Conservation (phyloP, 352 stramenopile species). For the Pythium graminicola region DNA sequence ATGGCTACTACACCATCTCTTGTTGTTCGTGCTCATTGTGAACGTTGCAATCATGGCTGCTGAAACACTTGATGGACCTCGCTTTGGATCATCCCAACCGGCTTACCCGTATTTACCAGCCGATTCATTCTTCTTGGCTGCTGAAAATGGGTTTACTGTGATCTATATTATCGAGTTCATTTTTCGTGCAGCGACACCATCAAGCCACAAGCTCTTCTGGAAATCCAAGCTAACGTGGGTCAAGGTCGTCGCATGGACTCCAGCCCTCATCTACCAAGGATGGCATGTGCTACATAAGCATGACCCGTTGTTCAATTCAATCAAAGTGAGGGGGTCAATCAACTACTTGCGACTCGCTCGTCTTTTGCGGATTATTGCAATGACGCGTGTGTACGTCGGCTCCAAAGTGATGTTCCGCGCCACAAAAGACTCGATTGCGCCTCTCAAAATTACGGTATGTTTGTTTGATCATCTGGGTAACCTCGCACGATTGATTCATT, state of each 20-base stretch:
- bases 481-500: no score
- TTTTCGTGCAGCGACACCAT: conserved; percentile 22
- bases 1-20: conserved; percentile 31
- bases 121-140: conserved; percentile 20
- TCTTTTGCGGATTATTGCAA: conserved; percentile 29
- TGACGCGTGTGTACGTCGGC: conserved; percentile 33
- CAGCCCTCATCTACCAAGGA: conserved; percentile 25
- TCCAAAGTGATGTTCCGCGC: conserved; percentile 40
- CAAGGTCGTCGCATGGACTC: conserved; percentile 27
- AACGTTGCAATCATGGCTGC: conserved; percentile 35
- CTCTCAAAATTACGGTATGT: conserved; percentile 21
- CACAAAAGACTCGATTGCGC: conserved; percentile 27
- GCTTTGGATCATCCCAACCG: conserved; percentile 34
- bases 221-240: conserved; percentile 29
- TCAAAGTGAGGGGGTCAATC: conserved; percentile 5
- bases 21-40: conserved; percentile 32
- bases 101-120: conserved; percentile 38
- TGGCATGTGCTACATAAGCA: conserved; percentile 4
- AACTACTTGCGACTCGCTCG: conserved; percentile 33
- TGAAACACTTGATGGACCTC: conserved; percentile 49
- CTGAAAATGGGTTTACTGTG: conserved; percentile 31
- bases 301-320: conserved; percentile 19
- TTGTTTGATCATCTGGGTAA: no score
- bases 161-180: conserved; percentile 46
- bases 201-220: conserved; percentile 28